Evolutionary conservation across 129 eudicot species (phyloP), one percentile per base, ranked within the genome.

Genomic region (Tagetes patula): DNA sequence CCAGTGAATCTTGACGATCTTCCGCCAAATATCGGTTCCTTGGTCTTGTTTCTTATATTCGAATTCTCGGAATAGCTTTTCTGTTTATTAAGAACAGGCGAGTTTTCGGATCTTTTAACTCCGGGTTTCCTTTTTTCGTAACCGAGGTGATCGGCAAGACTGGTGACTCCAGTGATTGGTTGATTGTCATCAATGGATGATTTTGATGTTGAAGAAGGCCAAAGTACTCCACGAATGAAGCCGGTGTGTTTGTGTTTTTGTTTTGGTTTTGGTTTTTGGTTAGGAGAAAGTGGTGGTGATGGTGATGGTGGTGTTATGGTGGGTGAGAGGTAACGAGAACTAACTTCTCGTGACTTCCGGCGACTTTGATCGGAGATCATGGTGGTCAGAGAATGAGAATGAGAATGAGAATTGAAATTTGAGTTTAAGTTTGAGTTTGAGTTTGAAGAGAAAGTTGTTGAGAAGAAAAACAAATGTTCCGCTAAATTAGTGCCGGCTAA

Each of bases 301-400:
- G 38, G 64, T 5, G 77, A 70, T 0, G 61, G 59, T 55, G 74
- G 45, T 20, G 65, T 12, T 2, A 38, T 27, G 34, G 75, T 58
- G 61, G 89, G 69, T 3, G 85, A 84, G 58, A 88, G 85, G 67
- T 75, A 91, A 3, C 92, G 82, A 4, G 97, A 88, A 64, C 85
- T 91, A 0, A 91, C 96, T 81, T 88, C 84, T 27, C 96, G 83
- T 20, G 82, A 91, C 67, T 84, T 45, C 53, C 83, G 86, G 41
- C 84, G 81, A 40, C 65, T 70, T 63, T 79, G 81, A 9, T 81
- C 83, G 62, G 84, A 54, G 74, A 52, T 67, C 54, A 76, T 76
- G 64, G 65, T 67, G 63, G 53, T 20, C 7, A 6, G 40, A 69
- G 60, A 20, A 20, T 1, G 43, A 41, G 34, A 11, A 55, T 20